Evolutionary conservation across 306 rosid species (phyloP).

Genomic region (Arachis stenosperma): DNA sequence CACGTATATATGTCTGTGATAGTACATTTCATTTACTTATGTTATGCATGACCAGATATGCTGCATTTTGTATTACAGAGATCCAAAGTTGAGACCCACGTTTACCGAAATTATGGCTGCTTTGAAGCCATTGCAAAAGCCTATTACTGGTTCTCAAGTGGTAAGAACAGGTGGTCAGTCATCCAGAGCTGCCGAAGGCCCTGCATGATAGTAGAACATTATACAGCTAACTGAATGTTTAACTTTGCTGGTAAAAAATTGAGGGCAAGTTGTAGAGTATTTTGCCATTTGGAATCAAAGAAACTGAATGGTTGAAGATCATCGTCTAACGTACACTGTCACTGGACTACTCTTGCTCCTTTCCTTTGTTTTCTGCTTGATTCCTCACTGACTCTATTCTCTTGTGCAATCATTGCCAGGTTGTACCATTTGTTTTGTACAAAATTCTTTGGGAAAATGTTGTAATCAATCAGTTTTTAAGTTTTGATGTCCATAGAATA

Average conservation of each 20-base stretch:
- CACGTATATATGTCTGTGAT: not conserved
- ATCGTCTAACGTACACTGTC: constrained; percentile 53
- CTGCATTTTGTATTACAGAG: constrained; percentile 58
- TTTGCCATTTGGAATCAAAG: constrained; percentile 40
- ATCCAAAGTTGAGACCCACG: constrained; percentile 86
- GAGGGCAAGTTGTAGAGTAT: constrained; percentile 66
- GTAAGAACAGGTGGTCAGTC: constrained; percentile 58
- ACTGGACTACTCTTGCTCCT: constrained; percentile 26
- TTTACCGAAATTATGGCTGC: constrained; percentile 95
- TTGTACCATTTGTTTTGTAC: constrained; percentile 69
- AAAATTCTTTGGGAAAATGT: constrained; percentile 61
- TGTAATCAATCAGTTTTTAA: constrained; percentile 58
- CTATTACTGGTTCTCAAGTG: constrained; percentile 61
- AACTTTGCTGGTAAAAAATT: constrained; percentile 44
- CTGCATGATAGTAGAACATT: constrained; percentile 45
- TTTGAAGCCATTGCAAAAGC: constrained; percentile 94
- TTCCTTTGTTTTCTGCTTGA: constrained; percentile 15
- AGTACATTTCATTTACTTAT: not conserved
- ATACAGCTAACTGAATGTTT: constrained; percentile 46
- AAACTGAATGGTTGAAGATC: constrained; percentile 52
- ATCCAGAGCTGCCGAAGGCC: constrained; percentile 50
- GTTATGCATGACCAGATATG: constrained; percentile 23
- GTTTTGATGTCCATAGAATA: constrained; percentile 46
- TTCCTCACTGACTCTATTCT: constrained; percentile 42
- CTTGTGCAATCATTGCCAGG: constrained; percentile 50